phyloP scores from a whole-genome alignment of 2,329 filamentous ascomycete genomes.

The Stagonosporopsis tanaceti region DNA sequence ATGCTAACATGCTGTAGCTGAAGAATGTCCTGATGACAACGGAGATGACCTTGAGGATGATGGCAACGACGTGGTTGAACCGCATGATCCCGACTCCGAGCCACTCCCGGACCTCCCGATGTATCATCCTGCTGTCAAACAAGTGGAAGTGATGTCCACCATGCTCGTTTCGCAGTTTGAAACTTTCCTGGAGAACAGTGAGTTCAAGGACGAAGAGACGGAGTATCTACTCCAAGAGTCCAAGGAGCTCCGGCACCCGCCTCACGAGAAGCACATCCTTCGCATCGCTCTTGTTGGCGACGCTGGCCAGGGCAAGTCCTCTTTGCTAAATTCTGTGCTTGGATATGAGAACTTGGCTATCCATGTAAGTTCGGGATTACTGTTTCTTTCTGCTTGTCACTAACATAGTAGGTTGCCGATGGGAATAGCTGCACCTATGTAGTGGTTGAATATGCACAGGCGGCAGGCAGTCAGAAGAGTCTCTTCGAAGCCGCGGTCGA shows the following conservation, averaged over 20 bases:
- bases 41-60: conserved; percentile 5
- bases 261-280: conserved; percentile 3
- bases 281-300: conserved; percentile 27
- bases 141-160: neutral
- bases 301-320: conserved; percentile 30
- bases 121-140: conserved; percentile 26
- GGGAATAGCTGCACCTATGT: conserved; percentile 7
- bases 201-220: conserved; percentile 9
- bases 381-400: neutral
- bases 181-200: neutral
- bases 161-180: conserved; percentile 3
- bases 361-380: conserved; percentile 13
- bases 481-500: conserved; percentile 2
- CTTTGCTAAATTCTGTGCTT: conserved; percentile 24
- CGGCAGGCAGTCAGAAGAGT: neutral
- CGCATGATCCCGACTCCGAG: conserved; percentile 21
- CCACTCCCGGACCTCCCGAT: conserved; percentile 21
- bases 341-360: conserved; percentile 18
- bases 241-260: conserved; percentile 1
- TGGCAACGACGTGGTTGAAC: conserved; percentile 2
- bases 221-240: conserved; percentile 13
- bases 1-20: neutral
- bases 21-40: conserved; percentile 3
- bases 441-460: conserved; percentile 5
- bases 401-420: conserved; percentile 12